Base-by-base conservation (phyloP, 495 filamentous ascomycete species). In the Penicillium steckii region DNA sequence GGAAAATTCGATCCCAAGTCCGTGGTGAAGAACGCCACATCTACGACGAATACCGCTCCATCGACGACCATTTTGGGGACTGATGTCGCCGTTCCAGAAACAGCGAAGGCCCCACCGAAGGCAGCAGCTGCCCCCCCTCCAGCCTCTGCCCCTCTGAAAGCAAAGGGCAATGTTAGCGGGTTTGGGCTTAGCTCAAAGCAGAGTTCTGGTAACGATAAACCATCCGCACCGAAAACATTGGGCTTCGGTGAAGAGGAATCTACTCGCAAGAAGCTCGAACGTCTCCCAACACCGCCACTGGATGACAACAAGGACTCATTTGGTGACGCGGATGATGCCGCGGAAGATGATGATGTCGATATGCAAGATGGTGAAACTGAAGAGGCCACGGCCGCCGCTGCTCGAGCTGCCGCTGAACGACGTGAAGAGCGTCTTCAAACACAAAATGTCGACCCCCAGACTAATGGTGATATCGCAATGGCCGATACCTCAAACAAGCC, bases 1-100 rank as follows among this genome's bases (percentile, higher is more conserved):
- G 89, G 89, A 48, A 96, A 95, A 65, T 96, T 95, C 56, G 89
- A 96, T 57, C 89, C 89, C 1, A 95, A 95, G 65, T 85, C 87
- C 1, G 92, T 94, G 48, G 87, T 82, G 0, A 91, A 89, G 66
- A 88, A 85, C 64, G 78, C 83, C 12, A 77, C 78, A 52, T 69
- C 76, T 49, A 63, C 69, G 37, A 62, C 76, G 30, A 19, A 43
- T 4, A 53, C 48, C 8, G 46, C 1, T 54, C 65, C 68, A 42
- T 22, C 50, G 4, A 60, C 71, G 8, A 68, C 73, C 62, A 75
- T 84, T 19, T 70, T 88, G 54, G 83, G 84, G 33, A 79, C 70
- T 44, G 84, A 87, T 73, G 69, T 86, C 61, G 75, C 85, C 46
- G 73, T 85, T 23, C 84, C 85, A 50, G 64, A 78, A 52, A 65